Base-by-base conservation (phyloP, 202 grass and related monocot genomes). In the Panicum virgatum region DNA sequence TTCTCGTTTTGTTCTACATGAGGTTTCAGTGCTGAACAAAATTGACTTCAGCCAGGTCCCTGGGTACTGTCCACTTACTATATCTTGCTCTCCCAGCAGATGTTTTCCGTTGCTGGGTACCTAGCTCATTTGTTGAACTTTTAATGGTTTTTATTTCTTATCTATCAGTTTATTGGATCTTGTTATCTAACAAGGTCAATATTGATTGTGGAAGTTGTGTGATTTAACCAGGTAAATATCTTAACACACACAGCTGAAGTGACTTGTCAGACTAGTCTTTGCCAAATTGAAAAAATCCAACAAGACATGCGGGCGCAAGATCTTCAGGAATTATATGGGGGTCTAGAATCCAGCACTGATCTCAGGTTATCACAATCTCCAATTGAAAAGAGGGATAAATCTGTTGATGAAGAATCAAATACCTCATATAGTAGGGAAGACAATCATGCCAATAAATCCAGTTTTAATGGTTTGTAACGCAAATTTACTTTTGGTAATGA, bases 191-290 rank as follows among this genome's bases (percentile, higher is more conserved):
- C 37, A 34, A 36, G 50, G 8, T 23, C 15, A 16, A 52, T 34
- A 42, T 51, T 78, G 83, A 79, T 76, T 70, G 29, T 82, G 43
- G 71, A 23, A 72, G 1, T 18, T 60, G 5, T 73, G 38, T 90
- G 36, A 30, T 51, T 76, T 79, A 72, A 59, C 22, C 82, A 97
- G 94, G 88, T 97, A 50, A 93, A 97, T 82, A 82, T 97, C 26
- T 89, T 91, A 45, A 93, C 82, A 50, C 91, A 93, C 82, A 89
- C 79, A 43, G 30, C 84, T 22, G 91, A 97, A 19, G 72, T 72
- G 20, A 50, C 67, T 13, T 40, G 27, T 84, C 9, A 14, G 32
- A 13, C 57, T 18, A 12, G 82, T 45, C 37, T 75, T 77, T 0
- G n/a, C 23, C 18, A 23, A 63, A 82, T 97, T 84, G 37, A 91